A percentile compares a stretch with the other conserved stretches of the same genome.
These are phyloP conservation scores for Dysphania ambrosioides DNA, from an alignment of 148 eudicot species.

Conservation along the genomic window DNA sequence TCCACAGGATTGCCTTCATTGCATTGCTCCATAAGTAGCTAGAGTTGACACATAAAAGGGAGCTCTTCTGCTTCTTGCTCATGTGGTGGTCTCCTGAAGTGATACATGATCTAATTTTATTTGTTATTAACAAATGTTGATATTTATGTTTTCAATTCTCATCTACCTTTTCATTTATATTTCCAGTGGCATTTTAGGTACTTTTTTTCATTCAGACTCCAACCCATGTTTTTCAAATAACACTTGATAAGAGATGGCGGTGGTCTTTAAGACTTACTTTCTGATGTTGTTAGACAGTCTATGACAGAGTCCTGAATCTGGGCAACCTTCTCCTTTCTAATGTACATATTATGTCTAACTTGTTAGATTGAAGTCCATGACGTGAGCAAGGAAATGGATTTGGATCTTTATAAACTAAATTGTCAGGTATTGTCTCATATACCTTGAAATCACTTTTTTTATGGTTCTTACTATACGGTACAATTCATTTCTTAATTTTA, in stretches of 20 bases:
- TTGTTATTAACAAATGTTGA: not conserved
- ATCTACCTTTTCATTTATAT: not conserved
- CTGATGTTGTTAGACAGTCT: not conserved
- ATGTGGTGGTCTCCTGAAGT: too few relatives aligned
- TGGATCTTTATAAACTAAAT: slow-evolving; percentile 90
- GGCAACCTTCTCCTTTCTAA: slow-evolving; percentile 12
- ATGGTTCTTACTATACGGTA: slow-evolving; percentile 1
- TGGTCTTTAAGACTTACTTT: not conserved
- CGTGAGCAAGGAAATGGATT: slow-evolving; percentile 99
- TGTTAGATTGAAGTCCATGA: slow-evolving; percentile 93
- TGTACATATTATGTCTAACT: slow-evolving; percentile 3
- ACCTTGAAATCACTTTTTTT: slow-evolving; percentile 15
- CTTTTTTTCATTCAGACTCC: not conserved
- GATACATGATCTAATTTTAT: not conserved
- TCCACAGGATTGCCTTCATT: too few relatives aligned
- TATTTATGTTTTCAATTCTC: not conserved
- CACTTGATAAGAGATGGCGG: not conserved
- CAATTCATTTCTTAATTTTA: not conserved
- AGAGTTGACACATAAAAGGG: too few relatives aligned
- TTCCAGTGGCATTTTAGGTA: not conserved
- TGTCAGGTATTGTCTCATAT: slow-evolving; percentile 56
- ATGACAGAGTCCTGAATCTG: not conserved
- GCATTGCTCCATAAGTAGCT: too few relatives aligned
- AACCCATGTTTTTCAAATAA: not conserved
- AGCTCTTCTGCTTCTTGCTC: too few relatives aligned